Evolutionary conservation across 257 asterid species (phyloP).

Genomic region (Perilla frutescens): DNA sequence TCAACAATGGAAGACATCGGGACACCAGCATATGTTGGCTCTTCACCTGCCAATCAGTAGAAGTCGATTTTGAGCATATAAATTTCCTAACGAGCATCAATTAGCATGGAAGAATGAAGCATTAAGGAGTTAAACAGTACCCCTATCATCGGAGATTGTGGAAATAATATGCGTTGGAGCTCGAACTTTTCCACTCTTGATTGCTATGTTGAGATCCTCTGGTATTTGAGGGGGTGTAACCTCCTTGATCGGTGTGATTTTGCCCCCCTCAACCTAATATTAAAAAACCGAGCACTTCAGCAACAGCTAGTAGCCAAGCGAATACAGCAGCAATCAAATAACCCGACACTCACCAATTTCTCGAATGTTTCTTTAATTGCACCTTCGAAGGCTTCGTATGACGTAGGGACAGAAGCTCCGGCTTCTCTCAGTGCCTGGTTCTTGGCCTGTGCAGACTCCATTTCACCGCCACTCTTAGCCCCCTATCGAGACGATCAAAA

Average conservation of each 20-base stretch:
- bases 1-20: conserved; percentile 96
- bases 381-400: conserved; percentile 86
- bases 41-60: conserved; percentile 74
- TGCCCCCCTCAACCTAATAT: conserved; percentile 64
- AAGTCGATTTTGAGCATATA: conserved; percentile 34
- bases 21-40: conserved; percentile 94
- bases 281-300: conserved; percentile 34
- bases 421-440: conserved; percentile 90
- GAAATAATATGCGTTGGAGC: conserved; percentile 98
- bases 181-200: conserved; percentile 95
- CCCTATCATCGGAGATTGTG: conserved; percentile 96
- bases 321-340: neutral
- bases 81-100: neutral
- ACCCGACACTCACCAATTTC: conserved; percentile 61
- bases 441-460: conserved; percentile 99
- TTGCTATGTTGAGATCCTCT: conserved; percentile 88
- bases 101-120: conserved; percentile 10
- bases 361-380: conserved; percentile 75
- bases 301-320: neutral
- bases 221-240: conserved; percentile 93
- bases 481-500: conserved; percentile 53
- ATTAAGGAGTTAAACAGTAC: conserved; percentile 36
- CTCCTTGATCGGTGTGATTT: conserved; percentile 80
- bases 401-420: conserved; percentile 92
- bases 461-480: conserved; percentile 97